Evolutionary conservation across 345 rosid genomes (phyloP).

Genomic region (Raphanus raphanistrum): DNA sequence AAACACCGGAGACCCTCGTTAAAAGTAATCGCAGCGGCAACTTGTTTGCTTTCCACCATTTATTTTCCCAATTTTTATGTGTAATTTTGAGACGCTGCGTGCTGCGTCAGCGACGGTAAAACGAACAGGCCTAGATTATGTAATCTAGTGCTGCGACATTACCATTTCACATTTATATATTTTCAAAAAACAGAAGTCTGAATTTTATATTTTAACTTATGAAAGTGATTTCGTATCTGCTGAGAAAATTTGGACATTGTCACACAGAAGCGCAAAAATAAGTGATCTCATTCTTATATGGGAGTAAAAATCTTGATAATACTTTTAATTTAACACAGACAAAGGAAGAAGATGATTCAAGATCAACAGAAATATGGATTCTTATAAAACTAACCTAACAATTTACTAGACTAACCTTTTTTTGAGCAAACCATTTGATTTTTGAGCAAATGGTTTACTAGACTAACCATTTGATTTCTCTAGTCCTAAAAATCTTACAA

Average conservation of each 20-base stretch:
- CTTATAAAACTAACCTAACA: conserved; percentile 9
- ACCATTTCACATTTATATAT: too few species aligned
- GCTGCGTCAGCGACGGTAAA: too few species aligned
- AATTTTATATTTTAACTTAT: background rate
- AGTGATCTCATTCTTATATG: background rate
- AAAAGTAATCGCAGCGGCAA: too few species aligned
- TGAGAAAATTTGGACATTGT: background rate
- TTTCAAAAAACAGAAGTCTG: background rate
- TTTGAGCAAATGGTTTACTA: too few species aligned
- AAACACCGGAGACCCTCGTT: too few species aligned
- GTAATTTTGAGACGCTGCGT: too few species aligned
- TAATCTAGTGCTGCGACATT: too few species aligned
- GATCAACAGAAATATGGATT: background rate
- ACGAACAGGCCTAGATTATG: too few species aligned
- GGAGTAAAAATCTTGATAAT: background rate
- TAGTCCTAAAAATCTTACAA: conserved; percentile 5
- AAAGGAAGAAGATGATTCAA: background rate
- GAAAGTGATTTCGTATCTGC: background rate
- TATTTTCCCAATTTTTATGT: too few species aligned
- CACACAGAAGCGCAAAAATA: background rate
- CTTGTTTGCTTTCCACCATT: too few species aligned
- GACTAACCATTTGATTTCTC: background rate
- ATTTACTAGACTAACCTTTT: background rate
- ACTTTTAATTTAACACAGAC: background rate
- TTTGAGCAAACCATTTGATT: too few species aligned